phyloP scores from a whole-genome alignment of 2,329 filamentous ascomycete species.

The Aspergillus spinulosporus region DNA sequence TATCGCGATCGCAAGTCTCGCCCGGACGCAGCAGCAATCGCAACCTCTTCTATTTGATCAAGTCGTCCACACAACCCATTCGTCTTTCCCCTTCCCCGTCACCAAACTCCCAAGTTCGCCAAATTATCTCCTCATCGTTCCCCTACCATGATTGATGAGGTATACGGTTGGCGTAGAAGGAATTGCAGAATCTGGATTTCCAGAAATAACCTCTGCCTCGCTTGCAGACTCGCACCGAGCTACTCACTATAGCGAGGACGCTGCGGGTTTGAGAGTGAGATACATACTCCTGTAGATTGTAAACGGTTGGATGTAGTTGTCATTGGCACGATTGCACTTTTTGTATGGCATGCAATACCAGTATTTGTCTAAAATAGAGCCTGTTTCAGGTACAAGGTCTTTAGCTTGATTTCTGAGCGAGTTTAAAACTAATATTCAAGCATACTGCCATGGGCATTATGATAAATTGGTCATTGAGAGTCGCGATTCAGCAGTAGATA shows the following conservation, averaged over 20 bases:
- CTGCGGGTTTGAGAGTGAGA: conserved; percentile 46
- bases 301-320: background rate
- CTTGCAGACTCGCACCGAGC: conserved; percentile 46
- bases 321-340: background rate
- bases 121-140: conserved; percentile 78
- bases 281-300: conserved; percentile 27
- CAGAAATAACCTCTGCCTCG: conserved; percentile 31
- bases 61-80: background rate
- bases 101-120: conserved; percentile 51
- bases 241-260: conserved; percentile 30
- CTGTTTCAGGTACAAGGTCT: background rate
- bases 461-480: too few species aligned
- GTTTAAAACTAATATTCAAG: too few species aligned
- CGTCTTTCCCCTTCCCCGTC: background rate
- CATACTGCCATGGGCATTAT: too few species aligned
- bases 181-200: conserved; percentile 44
- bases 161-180: conserved; percentile 91
- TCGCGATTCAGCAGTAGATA: background rate
- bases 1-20: background rate
- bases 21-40: conserved; percentile 1
- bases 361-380: background rate
- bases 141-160: conserved; percentile 69
- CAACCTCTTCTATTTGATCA: background rate
- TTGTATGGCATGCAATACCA: background rate
- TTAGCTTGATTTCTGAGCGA: background rate